These are phyloP conservation scores for Diaporthe batatas DNA, from an alignment of 2,329 filamentous ascomycete species.

Conservation along the genomic window DNA sequence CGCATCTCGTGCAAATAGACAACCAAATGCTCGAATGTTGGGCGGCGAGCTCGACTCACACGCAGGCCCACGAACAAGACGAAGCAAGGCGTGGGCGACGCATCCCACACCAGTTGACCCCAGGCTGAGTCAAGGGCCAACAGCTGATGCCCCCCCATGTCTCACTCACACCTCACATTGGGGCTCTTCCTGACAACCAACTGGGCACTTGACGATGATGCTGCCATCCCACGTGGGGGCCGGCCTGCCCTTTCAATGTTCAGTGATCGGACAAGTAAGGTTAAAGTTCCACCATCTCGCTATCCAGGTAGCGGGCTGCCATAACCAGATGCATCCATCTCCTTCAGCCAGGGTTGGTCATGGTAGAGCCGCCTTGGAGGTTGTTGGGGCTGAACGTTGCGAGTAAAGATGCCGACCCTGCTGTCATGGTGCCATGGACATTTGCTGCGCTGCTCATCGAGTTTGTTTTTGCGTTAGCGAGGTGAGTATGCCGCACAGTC, in stretches of 20 bases:
- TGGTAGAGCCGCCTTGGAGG: background rate
- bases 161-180: slow-evolving; percentile 15
- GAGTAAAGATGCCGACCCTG: background rate
- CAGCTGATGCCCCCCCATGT: slow-evolving; percentile 34
- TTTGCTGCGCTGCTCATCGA: background rate
- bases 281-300: background rate
- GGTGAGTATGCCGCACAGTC: background rate
- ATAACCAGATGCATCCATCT: too few relatives aligned
- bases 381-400: background rate
- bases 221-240: slow-evolving; percentile 32
- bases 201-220: slow-evolving; percentile 12
- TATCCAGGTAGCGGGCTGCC: background rate
- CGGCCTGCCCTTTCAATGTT: too few relatives aligned
- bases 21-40: too few relatives aligned
- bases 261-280: background rate
- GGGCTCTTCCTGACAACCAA: slow-evolving; percentile 11
- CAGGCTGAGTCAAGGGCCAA: slow-evolving; percentile 24
- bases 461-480: background rate
- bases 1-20: too few relatives aligned
- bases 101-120: background rate
- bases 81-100: background rate
- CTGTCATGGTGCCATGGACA: background rate
- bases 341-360: background rate
- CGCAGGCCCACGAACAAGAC: slow-evolving; percentile 3
- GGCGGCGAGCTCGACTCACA: background rate